Percentiles rank a stretch among this genome's conserved stretches.
These are phyloP conservation scores for Saitozyma podzolica DNA, from an alignment of 768 basidiomycete genomes.

Conservation along the genomic window DNA sequence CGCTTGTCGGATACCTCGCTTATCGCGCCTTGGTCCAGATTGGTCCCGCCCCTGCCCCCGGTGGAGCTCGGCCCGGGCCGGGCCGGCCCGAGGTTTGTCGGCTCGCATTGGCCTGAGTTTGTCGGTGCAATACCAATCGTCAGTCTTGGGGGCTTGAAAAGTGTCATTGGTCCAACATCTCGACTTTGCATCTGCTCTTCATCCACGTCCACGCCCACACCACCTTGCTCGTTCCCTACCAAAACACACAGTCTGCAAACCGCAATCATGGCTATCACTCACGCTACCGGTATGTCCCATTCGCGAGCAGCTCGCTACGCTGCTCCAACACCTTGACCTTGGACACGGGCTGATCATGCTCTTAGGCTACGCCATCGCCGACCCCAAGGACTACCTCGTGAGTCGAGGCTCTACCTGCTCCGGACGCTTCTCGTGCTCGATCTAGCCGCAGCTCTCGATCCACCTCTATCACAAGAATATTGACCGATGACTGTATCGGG, in stretches of 20 bases:
- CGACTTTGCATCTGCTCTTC: too few relatives aligned
- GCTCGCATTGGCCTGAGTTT: too few relatives aligned
- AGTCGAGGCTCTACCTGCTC: slow-evolving; percentile 6
- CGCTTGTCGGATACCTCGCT: too few relatives aligned
- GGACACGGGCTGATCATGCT: slow-evolving; percentile 9
- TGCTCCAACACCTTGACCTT: slow-evolving; percentile 53
- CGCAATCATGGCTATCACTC: slow-evolving; percentile 37
- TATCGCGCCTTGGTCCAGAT: too few relatives aligned
- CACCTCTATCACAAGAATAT: not conserved
- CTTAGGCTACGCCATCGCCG: slow-evolving; percentile 45
- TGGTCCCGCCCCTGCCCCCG: too few relatives aligned
- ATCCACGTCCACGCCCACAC: too few relatives aligned
- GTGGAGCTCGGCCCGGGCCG: slow-evolving; percentile 6
- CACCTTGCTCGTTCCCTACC: too few relatives aligned
- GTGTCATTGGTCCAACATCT: too few relatives aligned
- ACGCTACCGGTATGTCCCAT: slow-evolving; percentile 37
- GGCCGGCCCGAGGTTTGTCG: not conserved
- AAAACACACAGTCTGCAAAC: too few relatives aligned
- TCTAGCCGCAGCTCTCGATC: not conserved
- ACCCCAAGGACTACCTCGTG: slow-evolving; percentile 50
- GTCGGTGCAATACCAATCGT: too few relatives aligned
- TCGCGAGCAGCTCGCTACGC: not conserved
- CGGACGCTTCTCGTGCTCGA: not conserved
- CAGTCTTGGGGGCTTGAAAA: too few relatives aligned
- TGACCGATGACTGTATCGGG: too few relatives aligned